Base-by-base conservation (phyloP, 371 early-diverging fungal species). In the Thermomucor indicae-seudaticae region DNA sequence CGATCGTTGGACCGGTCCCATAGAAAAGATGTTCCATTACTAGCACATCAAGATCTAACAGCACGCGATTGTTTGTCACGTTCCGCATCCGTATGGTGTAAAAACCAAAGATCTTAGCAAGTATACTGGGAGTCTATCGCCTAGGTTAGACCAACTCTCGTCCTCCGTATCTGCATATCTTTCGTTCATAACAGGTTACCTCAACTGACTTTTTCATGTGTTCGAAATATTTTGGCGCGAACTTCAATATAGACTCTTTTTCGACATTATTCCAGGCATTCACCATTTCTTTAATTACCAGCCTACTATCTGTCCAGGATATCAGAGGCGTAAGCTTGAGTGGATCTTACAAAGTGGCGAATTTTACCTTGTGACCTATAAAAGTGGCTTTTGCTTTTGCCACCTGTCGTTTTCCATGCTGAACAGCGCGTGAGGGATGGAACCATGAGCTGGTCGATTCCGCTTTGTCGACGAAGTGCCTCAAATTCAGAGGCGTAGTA, bases 1-100 rank as follows among this genome's bases (percentile, higher is more conserved):
- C 72, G 49, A 90, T 83, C 37, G 73, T 79, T 43, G 88, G 79
- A 22, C 27, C 44, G n/a, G 39, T 44, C 10, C 84, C 79, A 62
- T 83, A 91, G 58, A 93, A 95, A 42, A 96, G 65, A 57, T 95
- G 90, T 61, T 96, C 97, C 96, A 95, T 95, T 5, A 96, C 92
- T n/a, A 95, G 63, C 1, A 96, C 80, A 59, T 93, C 93, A 57
- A 95, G 81, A 49, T 90, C 85, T 25, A 74, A 30, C 20, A 78
- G 60, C 2, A 67, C 58, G 23, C 83, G 83, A 25, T 90, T 85
- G 14, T 86, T 86, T 1, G 64, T 58, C 6, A 78, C 49, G 43
- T 86, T 90, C 58, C 83, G 86, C 62, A 83, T 86, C 41, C 80
- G 79, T 35, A 96, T 81, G 4, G 85, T 83, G 55, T 92, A 95